Percentiles rank a stretch among this genome's conserved stretches.
Conservation (phyloP, 345 rosid genomes). For the Eutrema yunnanense region DNA sequence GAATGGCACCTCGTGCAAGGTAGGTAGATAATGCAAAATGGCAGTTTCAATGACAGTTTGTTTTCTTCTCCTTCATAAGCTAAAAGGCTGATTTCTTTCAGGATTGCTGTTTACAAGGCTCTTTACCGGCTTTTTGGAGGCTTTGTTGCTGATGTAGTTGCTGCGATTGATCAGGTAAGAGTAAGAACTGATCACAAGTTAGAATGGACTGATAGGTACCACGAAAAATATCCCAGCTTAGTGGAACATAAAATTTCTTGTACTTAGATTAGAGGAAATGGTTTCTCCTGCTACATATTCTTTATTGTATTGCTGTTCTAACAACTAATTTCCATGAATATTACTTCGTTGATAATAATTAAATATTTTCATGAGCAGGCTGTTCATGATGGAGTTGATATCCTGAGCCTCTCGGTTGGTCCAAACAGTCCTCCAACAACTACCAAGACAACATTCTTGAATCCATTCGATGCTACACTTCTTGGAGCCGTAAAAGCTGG, state of each 20-base stretch:
- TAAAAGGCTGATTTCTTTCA: slow-evolving; percentile 24
- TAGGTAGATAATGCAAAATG: slow-evolving; percentile 20
- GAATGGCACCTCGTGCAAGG: slow-evolving; percentile 99
- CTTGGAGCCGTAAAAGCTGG: slow-evolving; percentile 98
- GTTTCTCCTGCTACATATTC: too few species aligned
- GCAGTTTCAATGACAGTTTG: neutral
- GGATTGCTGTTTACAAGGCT: slow-evolving; percentile 98
- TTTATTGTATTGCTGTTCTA: neutral
- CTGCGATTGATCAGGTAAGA: slow-evolving; percentile 97
- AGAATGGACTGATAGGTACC: neutral
- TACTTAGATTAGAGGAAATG: neutral
- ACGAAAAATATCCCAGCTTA: neutral
- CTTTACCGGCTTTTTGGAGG: slow-evolving; percentile 98
- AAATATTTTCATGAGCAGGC: slow-evolving; percentile 52
- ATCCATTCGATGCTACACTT: slow-evolving; percentile 97
- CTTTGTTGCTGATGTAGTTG: slow-evolving; percentile 96
- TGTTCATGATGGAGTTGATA: slow-evolving; percentile 97
- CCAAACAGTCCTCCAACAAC: slow-evolving; percentile 94
- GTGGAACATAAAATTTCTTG: neutral
- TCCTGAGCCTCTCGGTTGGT: slow-evolving; percentile 91
- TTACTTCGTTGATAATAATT: neutral
- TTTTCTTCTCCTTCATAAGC: neutral
- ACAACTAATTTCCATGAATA: neutral
- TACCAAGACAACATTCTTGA: slow-evolving; percentile 76
- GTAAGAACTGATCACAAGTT: neutral